These are phyloP conservation scores for Aspergillus quadrilineatus DNA, from an alignment of 2,329 filamentous ascomycete species.

Conservation along the genomic window DNA sequence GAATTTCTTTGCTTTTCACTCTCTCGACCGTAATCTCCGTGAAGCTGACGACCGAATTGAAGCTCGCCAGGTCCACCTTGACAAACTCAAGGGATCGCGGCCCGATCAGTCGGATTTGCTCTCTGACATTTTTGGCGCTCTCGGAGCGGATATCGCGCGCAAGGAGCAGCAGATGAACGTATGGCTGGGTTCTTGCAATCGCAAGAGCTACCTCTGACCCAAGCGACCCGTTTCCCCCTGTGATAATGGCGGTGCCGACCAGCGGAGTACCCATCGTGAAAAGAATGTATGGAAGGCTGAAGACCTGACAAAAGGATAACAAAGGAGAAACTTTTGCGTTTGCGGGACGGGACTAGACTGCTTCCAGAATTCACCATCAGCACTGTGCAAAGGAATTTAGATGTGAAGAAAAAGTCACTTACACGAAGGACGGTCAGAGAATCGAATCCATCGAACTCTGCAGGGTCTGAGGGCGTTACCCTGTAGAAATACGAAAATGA, in stretches of 20 bases:
- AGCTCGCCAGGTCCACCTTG: slow-evolving; percentile 31
- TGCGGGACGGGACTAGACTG: not conserved
- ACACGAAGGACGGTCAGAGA: not conserved
- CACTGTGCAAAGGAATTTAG: not conserved
- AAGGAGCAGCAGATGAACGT: slow-evolving; percentile 35
- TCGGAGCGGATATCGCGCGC: slow-evolving; percentile 32
- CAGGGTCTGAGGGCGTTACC: not conserved
- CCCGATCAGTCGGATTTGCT: slow-evolving; percentile 33
- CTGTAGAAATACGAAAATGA: slow-evolving; percentile 1
- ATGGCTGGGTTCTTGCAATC: slow-evolving; percentile 38
- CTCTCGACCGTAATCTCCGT: slow-evolving; percentile 33
- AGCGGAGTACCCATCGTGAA: slow-evolving; percentile 34
- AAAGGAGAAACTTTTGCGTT: not conserved
- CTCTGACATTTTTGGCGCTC: slow-evolving; percentile 28
- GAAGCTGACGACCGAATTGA: slow-evolving; percentile 34
- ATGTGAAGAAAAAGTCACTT: not conserved
- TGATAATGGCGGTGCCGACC: slow-evolving; percentile 38
- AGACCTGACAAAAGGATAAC: not conserved
- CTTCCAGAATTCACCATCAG: not conserved
- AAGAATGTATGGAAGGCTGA: not conserved
- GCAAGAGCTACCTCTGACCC: slow-evolving; percentile 38
- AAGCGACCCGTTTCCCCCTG: slow-evolving; percentile 35
- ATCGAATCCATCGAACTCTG: not conserved
- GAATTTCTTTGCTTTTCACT: slow-evolving; percentile 34
- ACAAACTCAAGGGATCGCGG: slow-evolving; percentile 36